phyloP scores from a whole-genome alignment of 2,329 filamentous ascomycete genomes.

The Botrytis squamosa region DNA sequence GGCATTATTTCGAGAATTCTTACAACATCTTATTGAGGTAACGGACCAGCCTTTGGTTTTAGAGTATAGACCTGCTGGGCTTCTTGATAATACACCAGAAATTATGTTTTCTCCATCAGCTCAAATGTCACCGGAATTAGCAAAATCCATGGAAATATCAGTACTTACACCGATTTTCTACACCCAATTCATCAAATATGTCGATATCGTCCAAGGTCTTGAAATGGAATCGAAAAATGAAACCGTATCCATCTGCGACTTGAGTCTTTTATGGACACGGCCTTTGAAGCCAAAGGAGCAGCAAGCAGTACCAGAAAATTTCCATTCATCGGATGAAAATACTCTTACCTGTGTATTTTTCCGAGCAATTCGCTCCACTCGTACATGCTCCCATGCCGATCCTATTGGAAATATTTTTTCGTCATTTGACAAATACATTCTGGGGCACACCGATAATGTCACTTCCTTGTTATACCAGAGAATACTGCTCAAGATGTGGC shows the following conservation, averaged over 20 bases:
- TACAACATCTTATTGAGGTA: slow-evolving; percentile 50
- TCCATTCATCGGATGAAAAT: background rate
- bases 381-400: background rate
- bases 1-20: slow-evolving; percentile 48
- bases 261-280: slow-evolving; percentile 1
- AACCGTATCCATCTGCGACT: background rate
- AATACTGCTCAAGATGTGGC: slow-evolving; percentile 4
- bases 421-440: slow-evolving; percentile 1
- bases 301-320: background rate
- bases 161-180: slow-evolving; percentile 67
- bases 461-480: background rate
- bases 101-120: slow-evolving; percentile 42
- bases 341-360: background rate
- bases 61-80: slow-evolving; percentile 54
- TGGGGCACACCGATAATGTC: background rate
- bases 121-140: slow-evolving; percentile 21
- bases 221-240: slow-evolving; percentile 1
- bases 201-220: slow-evolving; percentile 30
- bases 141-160: slow-evolving; percentile 50
- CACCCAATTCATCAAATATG: slow-evolving; percentile 61
- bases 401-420: background rate
- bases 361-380: background rate
- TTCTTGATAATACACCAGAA: slow-evolving; percentile 42
- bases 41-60: slow-evolving; percentile 48
- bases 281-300: background rate